Evolutionary conservation across 352 stramenopile species (phyloP), one percentile per base, ranked within the genome.

Genomic region (Phytopythium ostracodes): DNA sequence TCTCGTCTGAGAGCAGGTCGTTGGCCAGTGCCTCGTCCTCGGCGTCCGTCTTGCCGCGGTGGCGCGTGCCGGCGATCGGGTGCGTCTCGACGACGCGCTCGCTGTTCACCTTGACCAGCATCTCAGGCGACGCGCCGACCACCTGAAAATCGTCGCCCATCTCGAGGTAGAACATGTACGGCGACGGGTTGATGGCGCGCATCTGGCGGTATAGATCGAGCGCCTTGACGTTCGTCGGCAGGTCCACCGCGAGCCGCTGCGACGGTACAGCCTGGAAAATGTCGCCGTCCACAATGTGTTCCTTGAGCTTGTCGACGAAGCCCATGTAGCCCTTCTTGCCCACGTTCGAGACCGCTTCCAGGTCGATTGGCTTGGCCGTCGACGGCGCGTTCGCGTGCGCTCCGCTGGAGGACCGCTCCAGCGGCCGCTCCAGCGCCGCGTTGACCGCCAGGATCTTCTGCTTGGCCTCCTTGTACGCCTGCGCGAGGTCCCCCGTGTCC

Each of bases 151-250:
- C 79, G 7, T 88, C 76, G 24, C 85, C 87, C 52, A 95, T 65
- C 55, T 96, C 85, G 14, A 96, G 60, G 67, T 86, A 96, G 59
- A 96, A 96, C 87, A 96, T 96, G 74, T 96, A 96, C 25, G 88
- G 88, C 49, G 85, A 94, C 60, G 88, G 88, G 71, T 96, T 96
- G 59, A 96, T 81, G 54, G 83, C 76, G 50, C 88, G 87, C 86
- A 96, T 92, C 68, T 96, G 85, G 31, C 88, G 85, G 55, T 96
- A 96, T 63, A 96, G 56, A 46, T 96, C 87, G 31, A 96, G 70
- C 50, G 87, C 63, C 5, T 70, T 84, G 52, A 96, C 84, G 47
- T 82, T 71, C 31, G 67, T 73, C 18, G 85, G 84, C 35, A 96
- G 66, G 43, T 90, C 78, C 22, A 92, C 72, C 2, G 78, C 66